Evolutionary conservation across 164 flowering plant genomes (phyloP).

Genomic region (Vitis riparia): DNA sequence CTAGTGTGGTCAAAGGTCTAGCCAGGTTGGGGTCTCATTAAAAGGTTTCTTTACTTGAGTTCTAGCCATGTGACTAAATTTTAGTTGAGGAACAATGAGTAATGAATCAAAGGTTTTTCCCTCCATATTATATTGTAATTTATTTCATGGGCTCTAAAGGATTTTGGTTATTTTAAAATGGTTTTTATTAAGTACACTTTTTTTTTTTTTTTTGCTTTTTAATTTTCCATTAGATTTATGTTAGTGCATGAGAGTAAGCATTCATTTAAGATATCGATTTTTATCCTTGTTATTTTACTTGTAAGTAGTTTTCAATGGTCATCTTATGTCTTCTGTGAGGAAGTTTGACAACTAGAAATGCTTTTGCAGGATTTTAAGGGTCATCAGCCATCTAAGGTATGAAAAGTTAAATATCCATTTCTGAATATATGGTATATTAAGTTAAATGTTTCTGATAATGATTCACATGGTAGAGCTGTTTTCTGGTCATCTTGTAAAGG

Average conservation of each 20-base stretch:
- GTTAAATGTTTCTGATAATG: background rate
- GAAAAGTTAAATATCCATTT: background rate
- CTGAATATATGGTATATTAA: background rate
- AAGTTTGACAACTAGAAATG: slow-evolving; percentile 11
- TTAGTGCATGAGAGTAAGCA: too few relatives aligned
- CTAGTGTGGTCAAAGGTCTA: background rate
- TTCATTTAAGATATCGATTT: background rate
- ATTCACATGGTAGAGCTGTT: background rate
- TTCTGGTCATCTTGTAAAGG: background rate
- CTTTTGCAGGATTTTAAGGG: slow-evolving; percentile 38
- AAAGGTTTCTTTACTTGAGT: background rate
- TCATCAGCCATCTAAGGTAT: slow-evolving; percentile 49
- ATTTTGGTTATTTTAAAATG: too few relatives aligned
- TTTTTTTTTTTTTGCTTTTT: background rate
- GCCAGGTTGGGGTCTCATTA: background rate
- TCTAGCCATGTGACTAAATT: too few relatives aligned
- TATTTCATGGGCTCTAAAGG: too few relatives aligned
- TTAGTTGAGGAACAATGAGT: too few relatives aligned
- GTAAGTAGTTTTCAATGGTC: too few relatives aligned
- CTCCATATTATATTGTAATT: too few relatives aligned
- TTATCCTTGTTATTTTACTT: background rate
- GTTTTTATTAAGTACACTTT: background rate
- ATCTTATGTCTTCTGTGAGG: background rate
- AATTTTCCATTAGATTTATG: background rate
- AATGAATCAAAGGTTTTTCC: too few relatives aligned